phyloP scores from a whole-genome alignment of 164 flowering plant species.

The Aristolochia contorta region DNA sequence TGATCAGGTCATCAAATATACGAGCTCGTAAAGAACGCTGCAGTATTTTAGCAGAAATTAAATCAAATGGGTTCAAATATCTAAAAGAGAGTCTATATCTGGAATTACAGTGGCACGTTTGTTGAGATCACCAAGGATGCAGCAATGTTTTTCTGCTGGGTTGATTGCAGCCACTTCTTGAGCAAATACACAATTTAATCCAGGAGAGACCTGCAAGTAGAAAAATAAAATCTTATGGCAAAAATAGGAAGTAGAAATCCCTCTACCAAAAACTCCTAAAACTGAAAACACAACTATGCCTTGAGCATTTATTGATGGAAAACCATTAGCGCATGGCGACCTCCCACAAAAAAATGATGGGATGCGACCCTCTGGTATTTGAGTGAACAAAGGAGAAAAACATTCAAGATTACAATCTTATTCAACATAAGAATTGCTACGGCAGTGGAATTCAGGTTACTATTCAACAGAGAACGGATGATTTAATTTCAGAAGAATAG shows the following conservation, averaged over 20 bases:
- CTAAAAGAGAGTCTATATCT: slow-evolving; percentile 24
- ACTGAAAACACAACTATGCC: background rate
- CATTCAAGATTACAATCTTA: too few relatives aligned
- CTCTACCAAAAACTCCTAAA: background rate
- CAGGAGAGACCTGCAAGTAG: slow-evolving; percentile 69
- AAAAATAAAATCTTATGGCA: background rate
- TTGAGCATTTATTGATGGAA: background rate
- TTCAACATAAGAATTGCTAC: too few relatives aligned
- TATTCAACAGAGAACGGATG: too few relatives aligned
- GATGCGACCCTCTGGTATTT: too few relatives aligned
- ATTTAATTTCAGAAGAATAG: too few relatives aligned
- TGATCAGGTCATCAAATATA: too few relatives aligned
- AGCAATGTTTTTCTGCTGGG: slow-evolving; percentile 29
- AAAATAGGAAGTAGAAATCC: too few relatives aligned
- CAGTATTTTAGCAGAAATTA: too few relatives aligned
- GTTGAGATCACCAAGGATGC: slow-evolving; percentile 40
- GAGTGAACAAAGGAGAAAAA: too few relatives aligned
- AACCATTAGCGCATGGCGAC: background rate
- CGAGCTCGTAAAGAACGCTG: too few relatives aligned
- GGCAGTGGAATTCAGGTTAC: too few relatives aligned
- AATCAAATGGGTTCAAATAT: too few relatives aligned
- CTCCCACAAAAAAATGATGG: background rate
- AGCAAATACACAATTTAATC: slow-evolving; percentile 30
- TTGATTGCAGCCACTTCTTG: slow-evolving; percentile 56
- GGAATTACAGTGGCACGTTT: slow-evolving; percentile 47